Base-by-base conservation (phyloP, 2,329 filamentous ascomycete species). In the Didymella segeticola region DNA sequence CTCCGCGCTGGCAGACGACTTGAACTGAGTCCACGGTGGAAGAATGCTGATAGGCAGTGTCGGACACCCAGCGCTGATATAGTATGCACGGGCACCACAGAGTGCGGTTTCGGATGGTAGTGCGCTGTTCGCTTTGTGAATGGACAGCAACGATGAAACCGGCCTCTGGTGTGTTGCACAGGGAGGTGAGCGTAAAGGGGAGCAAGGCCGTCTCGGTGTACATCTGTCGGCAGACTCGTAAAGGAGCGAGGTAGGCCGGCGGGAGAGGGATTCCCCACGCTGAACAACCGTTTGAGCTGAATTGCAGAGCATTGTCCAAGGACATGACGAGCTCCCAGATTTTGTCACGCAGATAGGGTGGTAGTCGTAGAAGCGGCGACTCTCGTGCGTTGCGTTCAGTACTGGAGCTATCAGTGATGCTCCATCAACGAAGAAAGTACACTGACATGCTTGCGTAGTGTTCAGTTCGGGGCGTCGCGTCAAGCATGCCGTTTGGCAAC, bases 261-360 rank as follows among this genome's bases (percentile, higher is more conserved):
- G n/a, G n/a, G n/a, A n/a, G n/a, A n/a, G n/a, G n/a, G n/a, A n/a
- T n/a, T n/a, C n/a, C n/a, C n/a, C n/a, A n/a, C n/a, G n/a, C n/a
- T n/a, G n/a, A n/a, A n/a, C n/a, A n/a, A n/a, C n/a, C n/a, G n/a
- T n/a, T n/a, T n/a, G n/a, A n/a, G n/a, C n/a, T n/a, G n/a, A n/a
- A n/a, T n/a, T n/a, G n/a, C n/a, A n/a, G n/a, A n/a, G n/a, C n/a
- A n/a, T n/a, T n/a, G n/a, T 36, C 33, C 2, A 11, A 66, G 43
- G 0, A 25, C 56, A 12, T 51, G 26, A 17, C 43, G n/a, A n/a
- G n/a, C n/a, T n/a, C 30, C 56, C 60, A 64, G 43, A 66, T 58
- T 1, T 6, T 1, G 5, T 61, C 56, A 9, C 62, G 51, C 9
- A 65, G 51, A 20, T 65, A 55, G 0, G 58, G 29, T 3, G 62